Base-by-base conservation (phyloP, 2,329 filamentous ascomycete species). In the Calonectria naviculata region DNA sequence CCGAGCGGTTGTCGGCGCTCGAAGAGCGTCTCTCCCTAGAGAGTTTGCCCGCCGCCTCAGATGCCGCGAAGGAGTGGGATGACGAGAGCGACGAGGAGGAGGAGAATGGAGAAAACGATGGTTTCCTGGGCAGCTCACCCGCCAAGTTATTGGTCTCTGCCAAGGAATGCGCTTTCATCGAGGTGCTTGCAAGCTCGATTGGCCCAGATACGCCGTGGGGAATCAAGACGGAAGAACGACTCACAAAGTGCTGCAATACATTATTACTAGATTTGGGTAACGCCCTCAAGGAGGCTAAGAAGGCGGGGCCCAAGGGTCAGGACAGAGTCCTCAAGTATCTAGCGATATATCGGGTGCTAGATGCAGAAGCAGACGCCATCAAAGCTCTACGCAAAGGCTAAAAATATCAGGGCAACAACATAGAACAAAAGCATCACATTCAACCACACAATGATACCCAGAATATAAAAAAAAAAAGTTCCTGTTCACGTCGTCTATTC, bases 1-100 rank as follows among this genome's bases (percentile, higher is more conserved):
- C 93, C 65, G 90, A 91, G 71, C 81, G 91, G 66, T 78, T 95
- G 42, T 84, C 85, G 7, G 88, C 89, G 65, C 80, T 95, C 52
- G 94, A 95, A 80, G 88, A 87, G 46, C 85, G 86, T 38, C 82
- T 95, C 29, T 88, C 90, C 54, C 84, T 94, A 28, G 87, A 82
- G 24, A 84, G 83, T 64, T 28, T 80, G 38, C 80, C 80, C 3
- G 78, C 46, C 7, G 7, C 54, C 9, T 63, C 68, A 26, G 67
- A 74, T 4, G 71, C 70, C 4, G 72, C 75, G 3, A 66, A 71
- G 67, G 82, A 79, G 10, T 79, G 76, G 47, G 82, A 83, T 28
- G 81, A 83, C 5, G 83, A 84, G 4, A 83, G 84, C 13, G 84
- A 85, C 3, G 84, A 86, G 1, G 86, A 84, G 1, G 83, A 85